Base-by-base conservation (phyloP, 805 yeast species). In the Yarrowia sp. region DNA sequence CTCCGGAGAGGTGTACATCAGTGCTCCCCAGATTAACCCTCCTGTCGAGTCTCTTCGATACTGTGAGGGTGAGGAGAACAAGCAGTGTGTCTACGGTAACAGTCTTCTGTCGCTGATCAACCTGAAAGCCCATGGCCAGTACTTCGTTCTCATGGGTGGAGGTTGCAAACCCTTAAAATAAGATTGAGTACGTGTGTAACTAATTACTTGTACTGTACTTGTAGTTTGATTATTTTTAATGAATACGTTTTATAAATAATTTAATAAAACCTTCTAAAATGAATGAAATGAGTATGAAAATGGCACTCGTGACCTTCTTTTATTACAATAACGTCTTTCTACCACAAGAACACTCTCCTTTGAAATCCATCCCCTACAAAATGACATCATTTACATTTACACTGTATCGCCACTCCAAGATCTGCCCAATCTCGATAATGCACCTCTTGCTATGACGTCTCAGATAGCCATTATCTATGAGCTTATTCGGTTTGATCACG, bases 41-140 rank as follows among this genome's bases (percentile, higher is more conserved):
- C 40, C 40, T 14, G 42, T 44, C 3, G 30, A 39, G 1, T 4
- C 39, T 19, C 52, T 58, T n/a, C 30, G 17, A 9, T 42, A n/a
- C 52, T 58, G 65, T 9, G 19, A 69, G 10, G 70, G 69, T 12
- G 44, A 46, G 34, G 58, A 30, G 46, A 67, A 39, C 55, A 49
- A 69, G 44, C 36, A 72, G 61, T 68, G 52, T 68, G n/a, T 55
- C n/a, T 14, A 55, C 20, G 61, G 61, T 10, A 55, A 55, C 46
- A 55, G 61, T 24, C 33, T 55, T 10, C 61, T 55, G 14, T 55
- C 61, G 15, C 46, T 40, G 1, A 52, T 55, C 24, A 40, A 24
- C 36, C 61, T 55, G 61, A 39, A 46, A 14, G 61, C 61, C 36
- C 61, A 55, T 9, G 36, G 20, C 38, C 15, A 55, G 38, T 55